These are phyloP conservation scores for Pythium myriotylum DNA, from an alignment of 352 stramenopile species.

Conservation along the genomic window DNA sequence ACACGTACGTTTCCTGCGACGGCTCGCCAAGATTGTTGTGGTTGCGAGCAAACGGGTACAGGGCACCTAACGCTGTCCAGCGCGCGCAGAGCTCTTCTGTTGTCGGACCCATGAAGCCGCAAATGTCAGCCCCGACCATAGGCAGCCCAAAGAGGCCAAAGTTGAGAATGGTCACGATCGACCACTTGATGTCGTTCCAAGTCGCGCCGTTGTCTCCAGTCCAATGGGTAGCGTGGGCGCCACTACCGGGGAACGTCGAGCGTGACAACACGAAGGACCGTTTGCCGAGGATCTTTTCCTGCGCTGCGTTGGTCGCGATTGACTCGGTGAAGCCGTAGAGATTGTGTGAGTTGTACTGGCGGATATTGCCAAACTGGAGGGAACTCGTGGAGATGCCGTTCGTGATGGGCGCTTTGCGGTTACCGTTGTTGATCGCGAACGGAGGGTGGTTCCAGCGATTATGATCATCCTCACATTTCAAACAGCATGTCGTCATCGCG, in stretches of 20 bases:
- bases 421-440: conserved; percentile 63
- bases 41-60: conserved; percentile 83
- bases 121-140: conserved; percentile 84
- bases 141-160: conserved; percentile 80
- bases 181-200: conserved; percentile 80
- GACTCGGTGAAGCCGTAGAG: conserved; percentile 82
- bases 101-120: conserved; percentile 59
- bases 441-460: conserved; percentile 62
- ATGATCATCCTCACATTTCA: conserved; percentile 39
- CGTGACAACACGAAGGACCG: conserved; percentile 72
- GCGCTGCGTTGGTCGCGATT: conserved; percentile 56
- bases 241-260: conserved; percentile 69
- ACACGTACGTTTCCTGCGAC: conserved; percentile 71
- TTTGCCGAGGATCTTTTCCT: conserved; percentile 58
- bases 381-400: conserved; percentile 68
- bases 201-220: conserved; percentile 80
- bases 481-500: conserved; percentile 51
- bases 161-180: conserved; percentile 64
- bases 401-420: conserved; percentile 41
- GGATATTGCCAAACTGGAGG: conserved; percentile 50
- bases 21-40: conserved; percentile 67
- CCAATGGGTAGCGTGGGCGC: conserved; percentile 69
- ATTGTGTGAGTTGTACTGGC: conserved; percentile 83
- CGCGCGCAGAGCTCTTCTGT: conserved; percentile 72
- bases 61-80: conserved; percentile 70